Conservation (phyloP, 495 filamentous ascomycete species). For the Aspergillus sclerotiicarbonarius region DNA sequence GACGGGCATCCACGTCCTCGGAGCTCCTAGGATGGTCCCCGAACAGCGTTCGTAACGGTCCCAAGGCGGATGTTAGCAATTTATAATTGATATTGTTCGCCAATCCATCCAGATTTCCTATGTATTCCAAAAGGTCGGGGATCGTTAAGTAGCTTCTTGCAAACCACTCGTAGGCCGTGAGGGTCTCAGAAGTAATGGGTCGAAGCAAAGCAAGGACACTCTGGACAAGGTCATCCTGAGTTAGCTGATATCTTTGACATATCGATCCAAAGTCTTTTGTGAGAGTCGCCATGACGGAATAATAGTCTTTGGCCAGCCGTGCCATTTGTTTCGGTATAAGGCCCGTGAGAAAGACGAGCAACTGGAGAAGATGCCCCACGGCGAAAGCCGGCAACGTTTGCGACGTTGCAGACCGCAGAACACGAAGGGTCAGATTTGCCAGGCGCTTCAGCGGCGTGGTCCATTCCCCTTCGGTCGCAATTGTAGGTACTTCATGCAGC, state of each 20-base stretch:
- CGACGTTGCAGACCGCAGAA: conserved; percentile 34
- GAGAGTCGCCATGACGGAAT: conserved; percentile 40
- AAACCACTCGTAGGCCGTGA: conserved; percentile 58
- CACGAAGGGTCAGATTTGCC: conserved; percentile 42
- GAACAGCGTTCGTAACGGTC: conserved; percentile 29
- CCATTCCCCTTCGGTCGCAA: conserved; percentile 47
- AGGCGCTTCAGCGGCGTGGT: conserved; percentile 46
- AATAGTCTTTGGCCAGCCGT: conserved; percentile 41
- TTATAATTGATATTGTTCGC: conserved; percentile 53
- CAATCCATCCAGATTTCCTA: conserved; percentile 47
- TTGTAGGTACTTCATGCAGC: conserved; percentile 34
- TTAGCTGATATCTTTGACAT: conserved; percentile 16
- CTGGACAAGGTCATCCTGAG: conserved; percentile 28
- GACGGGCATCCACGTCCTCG: conserved; percentile 38
- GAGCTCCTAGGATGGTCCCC: conserved; percentile 21
- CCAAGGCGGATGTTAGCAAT: conserved; percentile 49
- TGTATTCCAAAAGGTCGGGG: conserved; percentile 38
- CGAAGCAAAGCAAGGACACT: conserved; percentile 49
- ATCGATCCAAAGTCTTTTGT: conserved; percentile 30
- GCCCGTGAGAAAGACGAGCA: conserved; percentile 37
- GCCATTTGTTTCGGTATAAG: conserved; percentile 52
- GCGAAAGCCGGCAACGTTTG: conserved; percentile 20
- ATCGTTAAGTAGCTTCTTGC: conserved; percentile 52
- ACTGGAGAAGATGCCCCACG: conserved; percentile 36
- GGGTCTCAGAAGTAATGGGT: conserved; percentile 45